A percentile compares a stretch with the other conserved stretches of the same genome.
Evolutionary conservation across 768 basidiomycete genomes (phyloP).

Genomic region (Scleroderma citrinum): DNA sequence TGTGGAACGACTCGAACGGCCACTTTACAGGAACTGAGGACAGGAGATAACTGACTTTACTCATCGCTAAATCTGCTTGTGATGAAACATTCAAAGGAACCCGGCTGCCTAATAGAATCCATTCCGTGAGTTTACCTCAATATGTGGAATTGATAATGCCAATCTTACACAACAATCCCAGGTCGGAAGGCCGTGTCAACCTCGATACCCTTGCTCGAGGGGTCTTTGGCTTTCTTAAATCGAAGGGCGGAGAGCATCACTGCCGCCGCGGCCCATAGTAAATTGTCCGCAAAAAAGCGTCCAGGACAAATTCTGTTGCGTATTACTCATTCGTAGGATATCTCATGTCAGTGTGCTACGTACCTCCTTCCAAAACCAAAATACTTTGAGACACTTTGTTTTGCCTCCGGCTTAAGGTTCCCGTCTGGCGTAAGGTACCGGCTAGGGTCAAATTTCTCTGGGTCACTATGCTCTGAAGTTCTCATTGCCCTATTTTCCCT

Average conservation of each 20-base stretch:
- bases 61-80: background rate
- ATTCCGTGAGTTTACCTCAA: background rate
- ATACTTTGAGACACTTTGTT: too few species aligned
- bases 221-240: background rate
- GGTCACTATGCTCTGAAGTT: background rate
- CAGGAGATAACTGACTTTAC: too few species aligned
- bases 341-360: background rate
- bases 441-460: background rate
- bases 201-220: background rate
- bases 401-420: background rate
- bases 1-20: too few species aligned
- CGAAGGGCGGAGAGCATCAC: background rate
- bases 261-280: background rate
- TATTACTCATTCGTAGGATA: background rate
- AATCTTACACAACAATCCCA: background rate
- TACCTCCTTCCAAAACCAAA: constrained; percentile 3
- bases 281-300: background rate
- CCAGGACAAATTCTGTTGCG: background rate
- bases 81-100: background rate
- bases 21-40: too few species aligned
- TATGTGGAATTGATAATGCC: background rate
- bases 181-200: background rate
- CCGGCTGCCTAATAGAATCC: background rate
- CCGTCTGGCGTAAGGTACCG: background rate
- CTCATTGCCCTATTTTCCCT: background rate